These are phyloP conservation scores for Benincasa hispida DNA, from an alignment of 306 rosid genomes.

Conservation along the genomic window DNA sequence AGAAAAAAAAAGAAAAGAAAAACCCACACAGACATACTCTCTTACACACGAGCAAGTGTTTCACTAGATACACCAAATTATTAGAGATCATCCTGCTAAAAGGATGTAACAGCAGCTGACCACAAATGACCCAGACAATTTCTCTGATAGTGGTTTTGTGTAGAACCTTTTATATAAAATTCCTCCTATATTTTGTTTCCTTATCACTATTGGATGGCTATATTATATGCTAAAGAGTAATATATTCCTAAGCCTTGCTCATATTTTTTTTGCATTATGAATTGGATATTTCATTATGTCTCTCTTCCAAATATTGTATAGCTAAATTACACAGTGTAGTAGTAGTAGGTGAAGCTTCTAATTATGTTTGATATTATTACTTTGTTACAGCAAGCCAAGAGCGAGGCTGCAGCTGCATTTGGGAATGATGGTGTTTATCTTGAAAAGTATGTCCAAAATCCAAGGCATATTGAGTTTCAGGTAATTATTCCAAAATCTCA, in stretches of 20 bases:
- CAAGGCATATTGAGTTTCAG: slow-evolving; percentile 99
- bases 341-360: slow-evolving; percentile 12
- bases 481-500: slow-evolving; percentile 24
- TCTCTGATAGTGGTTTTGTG: neutral
- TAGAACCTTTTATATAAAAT: neutral
- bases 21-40: too few species aligned
- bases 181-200: neutral
- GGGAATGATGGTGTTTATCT: slow-evolving; percentile 97
- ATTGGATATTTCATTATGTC: neutral
- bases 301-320: neutral
- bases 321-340: neutral
- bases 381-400: slow-evolving; percentile 87
- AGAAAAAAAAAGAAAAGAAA: too few species aligned
- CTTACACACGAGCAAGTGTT: neutral
- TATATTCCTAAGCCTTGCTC: neutral
- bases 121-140: neutral
- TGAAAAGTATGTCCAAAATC: slow-evolving; percentile 91
- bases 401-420: slow-evolving; percentile 99
- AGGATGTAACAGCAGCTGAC: too few species aligned
- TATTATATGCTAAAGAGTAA: neutral
- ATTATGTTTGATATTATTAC: slow-evolving; percentile 12
- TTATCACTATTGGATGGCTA: neutral
- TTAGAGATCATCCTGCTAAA: neutral
- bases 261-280: neutral
- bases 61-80: neutral